Evolutionary conservation across 2,329 filamentous ascomycete genomes (phyloP).

Genomic region (Coniochaeta hoffmannii): DNA sequence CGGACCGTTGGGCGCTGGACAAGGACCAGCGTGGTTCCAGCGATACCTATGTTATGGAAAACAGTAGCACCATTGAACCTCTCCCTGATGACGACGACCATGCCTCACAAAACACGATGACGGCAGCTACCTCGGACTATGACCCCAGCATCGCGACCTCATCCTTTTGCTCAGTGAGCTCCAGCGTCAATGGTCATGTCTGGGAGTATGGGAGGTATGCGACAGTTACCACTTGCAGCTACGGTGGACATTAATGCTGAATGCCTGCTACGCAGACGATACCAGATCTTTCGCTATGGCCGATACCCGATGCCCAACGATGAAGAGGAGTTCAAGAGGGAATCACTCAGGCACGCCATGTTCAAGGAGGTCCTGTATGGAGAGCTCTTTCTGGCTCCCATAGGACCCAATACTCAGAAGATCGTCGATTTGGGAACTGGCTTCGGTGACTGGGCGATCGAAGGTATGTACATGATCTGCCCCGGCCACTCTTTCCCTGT

Average conservation of each 20-base stretch:
- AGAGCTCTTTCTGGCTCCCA: slow-evolving; percentile 33
- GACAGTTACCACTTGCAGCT: slow-evolving; percentile 15
- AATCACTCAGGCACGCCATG: slow-evolving; percentile 39
- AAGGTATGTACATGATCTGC: slow-evolving; percentile 32
- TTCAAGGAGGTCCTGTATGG: slow-evolving; percentile 39
- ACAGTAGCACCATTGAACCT: slow-evolving; percentile 11
- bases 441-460: slow-evolving; percentile 49
- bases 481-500: background rate
- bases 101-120: slow-evolving; percentile 3
- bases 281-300: slow-evolving; percentile 38
- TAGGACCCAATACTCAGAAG: slow-evolving; percentile 36
- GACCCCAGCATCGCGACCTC: slow-evolving; percentile 14
- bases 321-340: slow-evolving; percentile 39
- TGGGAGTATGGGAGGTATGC: slow-evolving; percentile 20
- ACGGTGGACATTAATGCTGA: slow-evolving; percentile 4
- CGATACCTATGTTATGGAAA: slow-evolving; percentile 12
- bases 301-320: slow-evolving; percentile 47
- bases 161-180: slow-evolving; percentile 17
- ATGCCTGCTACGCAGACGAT: too few species aligned
- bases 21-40: background rate
- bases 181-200: slow-evolving; percentile 17
- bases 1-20: background rate
- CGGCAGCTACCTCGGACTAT: slow-evolving; percentile 15
- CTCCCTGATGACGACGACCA: slow-evolving; percentile 9
- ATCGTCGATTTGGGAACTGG: slow-evolving; percentile 44